Percentiles rank a stretch among this genome's conserved stretches.
Evolutionary conservation across 1,139 yeast species (phyloP).

Genomic region (Candida sp.): DNA sequence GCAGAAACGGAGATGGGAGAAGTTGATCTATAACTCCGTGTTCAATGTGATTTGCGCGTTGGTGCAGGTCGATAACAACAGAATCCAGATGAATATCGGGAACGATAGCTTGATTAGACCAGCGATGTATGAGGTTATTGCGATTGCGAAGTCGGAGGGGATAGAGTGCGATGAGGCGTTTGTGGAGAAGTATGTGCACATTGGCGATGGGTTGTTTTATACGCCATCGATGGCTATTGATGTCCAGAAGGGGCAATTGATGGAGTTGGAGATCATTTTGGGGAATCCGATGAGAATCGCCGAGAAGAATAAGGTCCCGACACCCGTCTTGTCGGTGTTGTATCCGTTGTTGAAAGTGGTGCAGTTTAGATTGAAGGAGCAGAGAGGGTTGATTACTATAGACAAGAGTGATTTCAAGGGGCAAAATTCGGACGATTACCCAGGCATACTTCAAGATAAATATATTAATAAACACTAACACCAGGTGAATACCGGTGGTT

Average conservation of each 20-base stretch:
- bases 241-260: slow-evolving; percentile 66
- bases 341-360: slow-evolving; percentile 61
- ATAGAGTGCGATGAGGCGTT: slow-evolving; percentile 47
- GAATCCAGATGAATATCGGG: slow-evolving; percentile 60
- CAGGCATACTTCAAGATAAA: slow-evolving; percentile 24
- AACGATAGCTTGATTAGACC: slow-evolving; percentile 55
- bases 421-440: slow-evolving; percentile 32
- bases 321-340: slow-evolving; percentile 62
- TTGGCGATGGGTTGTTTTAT: slow-evolving; percentile 69
- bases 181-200: slow-evolving; percentile 53
- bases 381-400: slow-evolving; percentile 44
- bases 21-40: slow-evolving; percentile 70
- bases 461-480: slow-evolving; percentile 38
- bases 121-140: slow-evolving; percentile 67
- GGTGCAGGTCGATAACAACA: slow-evolving; percentile 56
- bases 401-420: slow-evolving; percentile 31
- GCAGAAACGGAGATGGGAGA: slow-evolving; percentile 69
- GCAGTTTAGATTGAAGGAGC: slow-evolving; percentile 64
- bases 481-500: slow-evolving; percentile 75
- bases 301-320: slow-evolving; percentile 50
- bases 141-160: slow-evolving; percentile 69
- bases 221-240: slow-evolving; percentile 80
- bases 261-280: slow-evolving; percentile 72
- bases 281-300: slow-evolving; percentile 76
- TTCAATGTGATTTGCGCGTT: slow-evolving; percentile 66